Percentiles rank a stretch among this genome's conserved stretches.
phyloP scores from a whole-genome alignment of 2,329 filamentous ascomycete species.

The Dothistroma septosporum region DNA sequence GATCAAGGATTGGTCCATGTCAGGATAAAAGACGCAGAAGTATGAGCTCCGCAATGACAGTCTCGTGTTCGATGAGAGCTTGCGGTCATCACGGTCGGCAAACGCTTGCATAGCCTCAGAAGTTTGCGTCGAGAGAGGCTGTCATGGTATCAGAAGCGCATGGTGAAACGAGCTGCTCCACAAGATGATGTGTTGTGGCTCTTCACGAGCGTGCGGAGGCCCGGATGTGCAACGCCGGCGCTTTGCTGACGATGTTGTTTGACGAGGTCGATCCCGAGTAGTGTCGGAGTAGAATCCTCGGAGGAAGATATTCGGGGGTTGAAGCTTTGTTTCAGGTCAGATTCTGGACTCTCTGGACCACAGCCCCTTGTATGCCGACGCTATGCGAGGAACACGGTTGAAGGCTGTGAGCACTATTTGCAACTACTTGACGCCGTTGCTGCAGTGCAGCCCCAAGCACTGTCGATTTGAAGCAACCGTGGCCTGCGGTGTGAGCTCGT shows the following conservation, averaged over 20 bases:
- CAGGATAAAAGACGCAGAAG: neutral
- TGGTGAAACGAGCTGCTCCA: constrained; percentile 1
- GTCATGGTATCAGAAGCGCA: neutral
- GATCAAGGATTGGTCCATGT: neutral
- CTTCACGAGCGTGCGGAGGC: neutral
- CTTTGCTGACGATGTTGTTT: neutral
- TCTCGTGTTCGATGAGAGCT: neutral
- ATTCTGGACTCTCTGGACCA: neutral
- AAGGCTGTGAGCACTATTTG: constrained; percentile 1
- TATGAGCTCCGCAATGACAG: neutral
- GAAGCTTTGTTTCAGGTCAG: neutral
- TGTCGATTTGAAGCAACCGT: constrained; percentile 1
- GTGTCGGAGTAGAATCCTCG: neutral
- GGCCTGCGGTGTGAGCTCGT: constrained; percentile 8
- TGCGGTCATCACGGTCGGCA: neutral
- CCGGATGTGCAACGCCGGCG: neutral
- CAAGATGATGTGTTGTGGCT: constrained; percentile 3
- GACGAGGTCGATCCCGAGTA: neutral
- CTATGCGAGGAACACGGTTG: constrained; percentile 8
- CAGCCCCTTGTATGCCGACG: neutral
- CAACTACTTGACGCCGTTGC: neutral
- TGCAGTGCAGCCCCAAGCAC: constrained; percentile 8
- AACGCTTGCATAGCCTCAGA: constrained; percentile 7
- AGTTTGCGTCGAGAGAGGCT: neutral
- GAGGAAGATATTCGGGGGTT: constrained; percentile 1